Evolutionary conservation across 805 yeast species (phyloP).

Genomic region (Wickerhamiella galacta): DNA sequence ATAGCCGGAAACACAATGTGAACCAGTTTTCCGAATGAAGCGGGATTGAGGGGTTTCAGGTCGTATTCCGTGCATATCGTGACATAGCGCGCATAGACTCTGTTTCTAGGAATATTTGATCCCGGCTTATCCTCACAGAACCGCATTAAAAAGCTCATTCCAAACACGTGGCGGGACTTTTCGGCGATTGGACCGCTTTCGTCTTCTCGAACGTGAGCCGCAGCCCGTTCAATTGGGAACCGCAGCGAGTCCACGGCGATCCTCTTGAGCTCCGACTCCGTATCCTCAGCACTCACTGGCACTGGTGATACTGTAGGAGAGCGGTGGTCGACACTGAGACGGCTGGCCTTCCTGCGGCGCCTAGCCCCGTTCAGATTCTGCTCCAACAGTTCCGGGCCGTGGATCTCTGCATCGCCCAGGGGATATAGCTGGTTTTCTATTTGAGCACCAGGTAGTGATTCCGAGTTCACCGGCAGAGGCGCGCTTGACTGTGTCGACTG

Average conservation of each 20-base stretch:
- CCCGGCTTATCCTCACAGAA: slow-evolving; percentile 36
- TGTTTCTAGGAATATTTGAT: slow-evolving; percentile 45
- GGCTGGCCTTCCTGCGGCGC: slow-evolving; percentile 1
- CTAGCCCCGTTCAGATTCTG: background rate
- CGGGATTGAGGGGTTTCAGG: slow-evolving; percentile 50
- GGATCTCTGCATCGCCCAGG: background rate
- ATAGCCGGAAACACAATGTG: slow-evolving; percentile 46
- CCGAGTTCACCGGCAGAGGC: no score
- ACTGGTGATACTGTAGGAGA: background rate
- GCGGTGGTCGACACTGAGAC: background rate
- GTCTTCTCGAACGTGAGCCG: slow-evolving; percentile 8
- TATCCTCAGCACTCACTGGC: slow-evolving; percentile 2
- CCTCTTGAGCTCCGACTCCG: slow-evolving; percentile 6
- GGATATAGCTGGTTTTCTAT: background rate
- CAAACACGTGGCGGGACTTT: slow-evolving; percentile 45
- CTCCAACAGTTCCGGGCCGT: background rate
- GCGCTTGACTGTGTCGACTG: no score
- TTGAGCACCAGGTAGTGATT: no score
- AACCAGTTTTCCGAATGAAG: slow-evolving; percentile 63
- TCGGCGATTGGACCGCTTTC: slow-evolving; percentile 15
- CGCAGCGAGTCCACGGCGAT: slow-evolving; percentile 8
- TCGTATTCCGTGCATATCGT: slow-evolving; percentile 37
- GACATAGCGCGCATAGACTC: slow-evolving; percentile 52
- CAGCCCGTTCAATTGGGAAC: slow-evolving; percentile 9
- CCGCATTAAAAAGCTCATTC: slow-evolving; percentile 62